Percentiles rank a stretch among this genome's conserved stretches.
Conservation (phyloP, 2,329 filamentous ascomycete species). For the Epicoccum sorghinum region DNA sequence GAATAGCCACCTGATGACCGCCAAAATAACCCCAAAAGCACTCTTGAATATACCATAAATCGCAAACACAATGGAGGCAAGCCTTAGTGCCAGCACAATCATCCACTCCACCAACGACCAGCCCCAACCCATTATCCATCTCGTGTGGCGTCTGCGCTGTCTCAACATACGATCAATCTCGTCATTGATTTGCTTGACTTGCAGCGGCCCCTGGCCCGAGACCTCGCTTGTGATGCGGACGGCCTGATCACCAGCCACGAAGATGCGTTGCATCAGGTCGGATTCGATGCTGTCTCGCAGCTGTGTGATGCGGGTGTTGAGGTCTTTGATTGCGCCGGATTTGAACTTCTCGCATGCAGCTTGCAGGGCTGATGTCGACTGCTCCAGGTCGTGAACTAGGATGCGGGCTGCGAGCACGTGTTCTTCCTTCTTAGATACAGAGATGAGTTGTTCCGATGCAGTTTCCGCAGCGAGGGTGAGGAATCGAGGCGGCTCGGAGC, state of each 20-base stretch:
- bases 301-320: slow-evolving; percentile 52
- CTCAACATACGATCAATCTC: slow-evolving; percentile 72
- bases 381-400: slow-evolving; percentile 56
- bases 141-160: slow-evolving; percentile 73
- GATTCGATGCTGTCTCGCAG: slow-evolving; percentile 56
- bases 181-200: slow-evolving; percentile 81
- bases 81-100: slow-evolving; percentile 90
- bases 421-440: slow-evolving; percentile 59
- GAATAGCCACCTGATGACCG: slow-evolving; percentile 77
- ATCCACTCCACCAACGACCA: slow-evolving; percentile 88
- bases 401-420: slow-evolving; percentile 60
- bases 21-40: slow-evolving; percentile 64
- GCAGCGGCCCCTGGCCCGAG: slow-evolving; percentile 75
- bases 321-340: slow-evolving; percentile 50
- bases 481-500: slow-evolving; percentile 39
- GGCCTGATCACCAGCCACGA: slow-evolving; percentile 74
- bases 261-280: slow-evolving; percentile 64
- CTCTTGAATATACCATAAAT: slow-evolving; percentile 70
- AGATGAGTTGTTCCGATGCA: slow-evolving; percentile 50
- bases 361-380: slow-evolving; percentile 54
- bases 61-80: slow-evolving; percentile 88
- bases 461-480: slow-evolving; percentile 51
- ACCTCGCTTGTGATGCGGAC: slow-evolving; percentile 80
- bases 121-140: slow-evolving; percentile 75
- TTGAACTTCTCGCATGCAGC: slow-evolving; percentile 59